Evolutionary conservation across 208 protist species (phyloP).

Genomic region (Crithidia sp.): DNA sequence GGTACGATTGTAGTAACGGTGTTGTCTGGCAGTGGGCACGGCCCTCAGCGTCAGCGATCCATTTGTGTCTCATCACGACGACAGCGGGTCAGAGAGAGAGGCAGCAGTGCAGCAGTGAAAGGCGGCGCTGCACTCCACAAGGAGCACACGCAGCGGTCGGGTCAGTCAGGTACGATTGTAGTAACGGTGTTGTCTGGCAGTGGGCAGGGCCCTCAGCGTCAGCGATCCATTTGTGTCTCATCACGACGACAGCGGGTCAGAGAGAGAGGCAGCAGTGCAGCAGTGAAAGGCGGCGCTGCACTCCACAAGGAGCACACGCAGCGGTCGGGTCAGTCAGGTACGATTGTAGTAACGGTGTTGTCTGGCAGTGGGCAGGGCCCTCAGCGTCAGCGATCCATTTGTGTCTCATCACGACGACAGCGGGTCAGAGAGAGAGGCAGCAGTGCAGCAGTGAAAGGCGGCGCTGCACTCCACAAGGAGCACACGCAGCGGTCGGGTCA

Average conservation of each 20-base stretch:
- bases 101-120: no score
- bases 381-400: constrained; percentile 32
- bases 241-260: background rate
- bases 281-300: no score
- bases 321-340: background rate
- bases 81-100: no score
- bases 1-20: no score
- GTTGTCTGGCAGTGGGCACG: no score
- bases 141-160: no score
- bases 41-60: no score
- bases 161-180: background rate
- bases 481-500: no score
- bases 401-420: constrained; percentile 13
- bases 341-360: constrained; percentile 19
- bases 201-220: constrained; percentile 17
- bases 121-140: no score
- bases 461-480: no score
- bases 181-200: background rate
- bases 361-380: constrained; percentile 18
- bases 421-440: background rate
- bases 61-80: no score
- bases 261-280: background rate
- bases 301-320: background rate
- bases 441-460: no score
- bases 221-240: constrained; percentile 30